Conservation (phyloP, 2,329 filamentous ascomycete genomes). For the Nemania diffusa region DNA sequence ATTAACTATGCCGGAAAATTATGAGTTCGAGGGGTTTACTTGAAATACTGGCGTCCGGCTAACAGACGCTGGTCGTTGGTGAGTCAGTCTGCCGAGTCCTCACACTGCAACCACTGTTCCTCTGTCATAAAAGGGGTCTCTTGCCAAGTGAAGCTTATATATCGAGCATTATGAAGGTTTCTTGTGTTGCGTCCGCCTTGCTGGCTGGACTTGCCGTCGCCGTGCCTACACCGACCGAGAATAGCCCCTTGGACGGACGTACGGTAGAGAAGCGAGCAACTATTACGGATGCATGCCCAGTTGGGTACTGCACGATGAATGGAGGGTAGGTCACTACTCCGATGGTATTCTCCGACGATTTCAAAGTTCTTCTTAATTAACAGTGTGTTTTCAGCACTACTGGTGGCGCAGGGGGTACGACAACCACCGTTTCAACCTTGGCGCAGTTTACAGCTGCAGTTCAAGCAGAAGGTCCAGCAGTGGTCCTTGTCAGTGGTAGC, state of each 20-base stretch:
- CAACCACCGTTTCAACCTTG: conserved; percentile 60
- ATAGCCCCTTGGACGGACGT: conserved; percentile 42
- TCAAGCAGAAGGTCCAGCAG: conserved; percentile 55
- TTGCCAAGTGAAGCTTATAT: not conserved
- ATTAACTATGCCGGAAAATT: conserved; percentile 1
- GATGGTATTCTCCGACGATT: not conserved
- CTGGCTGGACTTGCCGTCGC: conserved; percentile 47
- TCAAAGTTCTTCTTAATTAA: not conserved
- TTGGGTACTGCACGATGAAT: conserved; percentile 52
- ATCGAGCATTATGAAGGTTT: conserved; percentile 31
- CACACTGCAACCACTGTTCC: not conserved
- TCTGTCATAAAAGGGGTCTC: not conserved
- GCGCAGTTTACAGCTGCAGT: conserved; percentile 59
- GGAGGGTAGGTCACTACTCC: conserved; percentile 30
- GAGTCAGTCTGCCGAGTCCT: not conserved
- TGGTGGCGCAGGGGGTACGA: conserved; percentile 61
- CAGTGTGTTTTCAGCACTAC: conserved; percentile 54
- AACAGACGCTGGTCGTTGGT: not conserved
- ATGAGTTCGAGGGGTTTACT: conserved; percentile 4
- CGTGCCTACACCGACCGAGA: conserved; percentile 46
- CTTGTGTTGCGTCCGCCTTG: conserved; percentile 33
- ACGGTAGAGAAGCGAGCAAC: conserved; percentile 51
- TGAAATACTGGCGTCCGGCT: conserved; percentile 15
- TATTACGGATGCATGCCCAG: conserved; percentile 51
- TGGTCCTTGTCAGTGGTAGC: conserved; percentile 56